A percentile compares a stretch with the other conserved stretches of the same genome.
These are phyloP conservation scores for Anastatica hierochuntica DNA, from an alignment of 345 rosid genomes.

Conservation along the genomic window DNA sequence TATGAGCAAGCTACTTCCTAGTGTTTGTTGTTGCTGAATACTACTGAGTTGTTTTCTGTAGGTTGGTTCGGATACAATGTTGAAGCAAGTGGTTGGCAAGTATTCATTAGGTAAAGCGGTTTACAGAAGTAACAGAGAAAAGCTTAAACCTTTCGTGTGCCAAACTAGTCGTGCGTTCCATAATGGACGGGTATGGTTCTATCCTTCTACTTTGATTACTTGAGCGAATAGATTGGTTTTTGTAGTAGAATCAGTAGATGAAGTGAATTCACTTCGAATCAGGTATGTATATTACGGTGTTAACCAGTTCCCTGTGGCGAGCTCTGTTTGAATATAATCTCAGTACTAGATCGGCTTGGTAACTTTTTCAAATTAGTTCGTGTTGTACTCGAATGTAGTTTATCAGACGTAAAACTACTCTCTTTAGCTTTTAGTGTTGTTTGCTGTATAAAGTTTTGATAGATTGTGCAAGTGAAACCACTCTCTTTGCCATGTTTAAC, in stretches of 20 bases:
- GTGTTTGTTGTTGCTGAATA: neutral
- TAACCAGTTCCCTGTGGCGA: neutral
- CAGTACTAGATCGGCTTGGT: no score
- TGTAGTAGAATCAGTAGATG: neutral
- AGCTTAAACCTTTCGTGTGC: conserved; percentile 32
- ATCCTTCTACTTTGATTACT: neutral
- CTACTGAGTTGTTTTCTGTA: neutral
- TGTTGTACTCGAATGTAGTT: no score
- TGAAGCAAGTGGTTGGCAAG: conserved; percentile 42
- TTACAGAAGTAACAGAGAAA: conserved; percentile 22
- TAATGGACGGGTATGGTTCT: conserved; percentile 34
- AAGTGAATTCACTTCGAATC: neutral
- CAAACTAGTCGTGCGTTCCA: conserved; percentile 30
- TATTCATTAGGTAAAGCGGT: conserved; percentile 17
- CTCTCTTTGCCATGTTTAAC: conserved; percentile 2
- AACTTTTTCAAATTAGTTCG: no score
- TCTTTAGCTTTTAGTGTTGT: conserved; percentile 1
- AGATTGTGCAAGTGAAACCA: neutral
- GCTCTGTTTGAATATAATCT: no score
- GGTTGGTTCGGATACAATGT: conserved; percentile 26
- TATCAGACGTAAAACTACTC: neutral
- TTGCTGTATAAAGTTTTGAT: neutral
- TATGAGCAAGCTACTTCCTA: no score
- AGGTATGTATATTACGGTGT: neutral
- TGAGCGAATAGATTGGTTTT: neutral